Conservation (phyloP, 148 eudicot species). For the Dianthus caryophyllus region DNA sequence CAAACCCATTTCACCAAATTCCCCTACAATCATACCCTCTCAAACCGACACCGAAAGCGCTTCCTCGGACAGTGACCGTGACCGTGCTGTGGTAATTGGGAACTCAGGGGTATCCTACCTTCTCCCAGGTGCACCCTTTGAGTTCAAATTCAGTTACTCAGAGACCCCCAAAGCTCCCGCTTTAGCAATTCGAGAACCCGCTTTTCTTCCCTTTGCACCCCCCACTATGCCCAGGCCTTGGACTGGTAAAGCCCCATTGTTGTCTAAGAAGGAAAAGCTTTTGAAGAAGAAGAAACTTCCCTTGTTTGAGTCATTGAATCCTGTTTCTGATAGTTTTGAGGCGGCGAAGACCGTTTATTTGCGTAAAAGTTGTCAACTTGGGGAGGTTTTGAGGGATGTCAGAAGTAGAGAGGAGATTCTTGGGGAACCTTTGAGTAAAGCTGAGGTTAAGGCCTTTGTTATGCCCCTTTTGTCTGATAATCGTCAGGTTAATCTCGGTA, state of each 20-base stretch:
- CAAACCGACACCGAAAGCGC: not conserved
- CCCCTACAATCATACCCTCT: conserved; percentile 30
- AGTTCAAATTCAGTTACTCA: conserved; percentile 83
- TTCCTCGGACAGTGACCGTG: too few relatives aligned
- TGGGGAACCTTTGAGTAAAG: conserved; percentile 64
- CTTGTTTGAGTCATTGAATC: conserved; percentile 47
- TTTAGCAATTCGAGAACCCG: conserved; percentile 72
- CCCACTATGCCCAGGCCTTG: conserved; percentile 90
- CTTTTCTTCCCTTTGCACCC: conserved; percentile 87
- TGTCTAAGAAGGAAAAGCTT: conserved; percentile 34
- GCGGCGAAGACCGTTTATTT: conserved; percentile 44
- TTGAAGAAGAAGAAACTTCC: conserved; percentile 46
- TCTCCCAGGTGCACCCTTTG: conserved; percentile 88
- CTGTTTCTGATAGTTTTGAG: conserved; percentile 14
- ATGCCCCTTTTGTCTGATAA: conserved; percentile 50
- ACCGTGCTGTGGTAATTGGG: conserved; percentile 52
- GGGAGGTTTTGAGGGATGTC: conserved; percentile 30
- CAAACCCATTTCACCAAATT: conserved; percentile 48
- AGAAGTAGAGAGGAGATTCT: conserved; percentile 54
- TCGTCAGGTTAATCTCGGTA: conserved; percentile 55
- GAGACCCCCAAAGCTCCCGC: conserved; percentile 84
- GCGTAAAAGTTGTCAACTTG: conserved; percentile 39
- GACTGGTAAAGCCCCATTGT: conserved; percentile 94
- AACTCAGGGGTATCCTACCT: conserved; percentile 74
- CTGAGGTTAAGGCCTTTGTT: conserved; percentile 54